Conservation (phyloP, 768 basidiomycete species). For the Mycena haematopus region DNA sequence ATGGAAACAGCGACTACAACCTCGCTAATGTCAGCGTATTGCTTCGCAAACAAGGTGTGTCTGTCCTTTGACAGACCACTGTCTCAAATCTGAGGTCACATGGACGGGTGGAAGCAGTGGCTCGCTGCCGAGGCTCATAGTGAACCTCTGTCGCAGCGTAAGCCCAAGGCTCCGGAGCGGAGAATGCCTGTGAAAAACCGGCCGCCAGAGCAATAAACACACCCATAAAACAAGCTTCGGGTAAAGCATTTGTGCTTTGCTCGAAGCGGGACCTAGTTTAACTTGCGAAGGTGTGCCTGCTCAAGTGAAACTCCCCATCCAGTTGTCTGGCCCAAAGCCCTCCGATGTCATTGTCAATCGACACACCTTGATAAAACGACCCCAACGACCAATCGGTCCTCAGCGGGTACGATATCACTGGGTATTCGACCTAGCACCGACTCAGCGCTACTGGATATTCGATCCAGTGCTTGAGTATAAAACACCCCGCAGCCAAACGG, state of each 20-base stretch:
- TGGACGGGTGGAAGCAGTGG: not conserved
- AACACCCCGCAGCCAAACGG: too few species aligned
- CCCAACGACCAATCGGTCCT: too few species aligned
- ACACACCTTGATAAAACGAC: too few species aligned
- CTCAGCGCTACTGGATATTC: too few species aligned
- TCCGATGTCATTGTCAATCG: too few species aligned
- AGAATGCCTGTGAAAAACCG: slow-evolving; percentile 11
- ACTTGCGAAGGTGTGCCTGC: slow-evolving; percentile 4
- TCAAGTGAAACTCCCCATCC: slow-evolving; percentile 6
- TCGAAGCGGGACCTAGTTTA: slow-evolving; percentile 1
- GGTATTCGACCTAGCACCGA: too few species aligned
- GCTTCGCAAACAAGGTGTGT: not conserved
- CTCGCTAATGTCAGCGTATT: not conserved
- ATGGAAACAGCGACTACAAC: too few species aligned
- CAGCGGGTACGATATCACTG: too few species aligned
- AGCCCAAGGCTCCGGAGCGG: not conserved
- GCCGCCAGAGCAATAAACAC: slow-evolving; percentile 1
- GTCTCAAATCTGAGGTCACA: slow-evolving; percentile 2
- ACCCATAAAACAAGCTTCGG: slow-evolving; percentile 3
- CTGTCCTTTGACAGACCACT: not conserved
- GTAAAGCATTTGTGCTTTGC: not conserved
- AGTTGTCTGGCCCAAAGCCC: not conserved
- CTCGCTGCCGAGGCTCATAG: too few species aligned
- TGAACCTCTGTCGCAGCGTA: too few species aligned
- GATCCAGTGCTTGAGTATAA: too few species aligned